A percentile compares a stretch with the other conserved stretches of the same genome.
Evolutionary conservation across 1,139 yeast species (phyloP).

Genomic region (Yamadazyma buinensis): DNA sequence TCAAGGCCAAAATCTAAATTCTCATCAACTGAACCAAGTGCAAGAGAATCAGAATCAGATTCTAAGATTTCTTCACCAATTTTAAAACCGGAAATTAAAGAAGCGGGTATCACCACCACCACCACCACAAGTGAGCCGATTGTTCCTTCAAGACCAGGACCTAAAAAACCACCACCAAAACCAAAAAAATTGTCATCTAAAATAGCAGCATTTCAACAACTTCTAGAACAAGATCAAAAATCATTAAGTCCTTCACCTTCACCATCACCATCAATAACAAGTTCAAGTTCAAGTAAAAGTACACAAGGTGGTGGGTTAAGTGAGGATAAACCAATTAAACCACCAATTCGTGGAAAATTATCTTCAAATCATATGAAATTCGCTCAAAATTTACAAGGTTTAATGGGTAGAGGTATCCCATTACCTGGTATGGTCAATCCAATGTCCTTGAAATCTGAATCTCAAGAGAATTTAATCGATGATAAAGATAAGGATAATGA

Average conservation of each 20-base stretch:
- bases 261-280: background rate
- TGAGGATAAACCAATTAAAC: background rate
- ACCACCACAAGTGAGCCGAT: constrained; percentile 1
- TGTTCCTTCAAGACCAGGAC: constrained; percentile 7
- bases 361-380: constrained; percentile 41
- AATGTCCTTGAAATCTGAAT: constrained; percentile 7
- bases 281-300: too few species aligned
- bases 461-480: background rate
- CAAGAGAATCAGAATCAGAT: constrained; percentile 10
- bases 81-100: background rate
- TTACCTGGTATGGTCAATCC: constrained; percentile 60
- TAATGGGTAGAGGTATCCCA: constrained; percentile 53
- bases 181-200: constrained; percentile 75
- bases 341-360: constrained; percentile 12
- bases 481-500: constrained; percentile 2
- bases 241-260: constrained; percentile 1
- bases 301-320: too few species aligned
- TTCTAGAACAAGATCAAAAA: constrained; percentile 27
- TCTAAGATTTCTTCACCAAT: background rate
- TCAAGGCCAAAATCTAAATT: constrained; percentile 10
- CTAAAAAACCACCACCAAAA: constrained; percentile 47
- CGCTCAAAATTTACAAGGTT: constrained; percentile 53
- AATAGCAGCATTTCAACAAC: constrained; percentile 76
- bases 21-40: constrained; percentile 7
- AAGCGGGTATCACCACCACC: too few species aligned